Evolutionary conservation across 257 asterid species (phyloP), one percentile per base, ranked within the genome.

Genomic region (Nicotiana obtusifolia): DNA sequence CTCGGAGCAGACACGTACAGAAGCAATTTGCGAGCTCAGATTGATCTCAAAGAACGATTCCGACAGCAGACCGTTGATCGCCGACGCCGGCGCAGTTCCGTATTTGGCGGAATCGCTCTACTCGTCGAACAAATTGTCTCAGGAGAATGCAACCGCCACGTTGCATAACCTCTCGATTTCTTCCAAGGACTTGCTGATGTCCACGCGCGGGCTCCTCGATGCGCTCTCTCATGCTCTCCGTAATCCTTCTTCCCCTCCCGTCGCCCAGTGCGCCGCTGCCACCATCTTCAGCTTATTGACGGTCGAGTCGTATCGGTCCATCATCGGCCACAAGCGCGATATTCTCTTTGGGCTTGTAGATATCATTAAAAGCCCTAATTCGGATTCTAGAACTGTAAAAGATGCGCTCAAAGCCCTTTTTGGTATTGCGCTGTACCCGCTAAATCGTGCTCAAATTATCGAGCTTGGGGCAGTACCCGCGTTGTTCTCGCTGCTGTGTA

Each of bases 221-320:
- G 95, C 99, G 41, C 91, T 93, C n/a, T 95, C 99, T 41, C 98
- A 95, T 87, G 93, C 96, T 11, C 95, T 95, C 75, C 91, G 96
- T 80, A 87, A 93, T 88, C 98, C 99, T 10, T 82, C 93, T 10
- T 75, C 97, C 28, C 94, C 95, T 4, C 90, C 82, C 87, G 83
- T 87, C 31, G 93, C 89, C 65, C 99, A 95, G 83, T 95, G 99
- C 87, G 92, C 93, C 65, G 97, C 99, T 52, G 96, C 93, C 56
- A 89, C 98, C 47, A 88, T 95, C 16, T 95, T 87, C 81, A 93
- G 97, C 89, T 87, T 95, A 5, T 22, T 95, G 1, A 89, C 88
- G 85, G 86, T 84, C 16, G 98, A 92, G 41, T 81, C 91, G 0
- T 89, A 84, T 68, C 93, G 99, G 44, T 86, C 97, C 0, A 89